Evolutionary conservation across 257 asterid species (phyloP), one percentile per base, ranked within the genome.

Genomic region (Ligustrum vulgare): DNA sequence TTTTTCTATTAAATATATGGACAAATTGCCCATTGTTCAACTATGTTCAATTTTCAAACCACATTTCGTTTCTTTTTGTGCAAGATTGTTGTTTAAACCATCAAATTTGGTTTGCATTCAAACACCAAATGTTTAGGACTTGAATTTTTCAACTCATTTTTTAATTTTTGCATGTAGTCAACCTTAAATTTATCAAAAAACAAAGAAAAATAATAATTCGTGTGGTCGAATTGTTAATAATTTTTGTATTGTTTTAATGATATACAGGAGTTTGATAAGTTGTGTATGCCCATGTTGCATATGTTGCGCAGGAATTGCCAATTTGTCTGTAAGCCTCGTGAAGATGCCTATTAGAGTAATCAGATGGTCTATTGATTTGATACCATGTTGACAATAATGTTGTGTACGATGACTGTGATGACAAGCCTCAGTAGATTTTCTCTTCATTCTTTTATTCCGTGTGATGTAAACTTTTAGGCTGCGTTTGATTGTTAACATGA

Each of bases 261-360:
- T 56, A 9, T 31, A 23, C 73, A 87, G 92, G 87, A 77, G 67
- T 8, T 1, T 83, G 47, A 18, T 87, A 71, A 82, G 78, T 10
- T 86, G 88, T 67, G 16, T 82, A 15, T 85, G 90, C 80, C 96
- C 91, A 31, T 90, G 89, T 74, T 86, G 93, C 85, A n/a, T 80
- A 31, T 90, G 93, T 70, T 85, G 86, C 36, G 79, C 83, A 6
- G 88, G 88, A 15, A 13, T 89, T 5, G 87, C 80, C 39, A 84
- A 82, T 70, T 18, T 86, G 70, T 86, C 91, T 1, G 64, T 85
- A n/a, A 63, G 25, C 70, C 60, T 88, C 58, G 82, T 85, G 75
- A 80, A 82, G 80, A 79, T 89, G 34, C 96, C 93, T 16, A 22
- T 87, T 45, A 77, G 54, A 8, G 69, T 83, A 66, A 76, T 87